Evolutionary conservation across 208 protist genomes (phyloP).

Genomic region (Novymonas esmeraldas): DNA sequence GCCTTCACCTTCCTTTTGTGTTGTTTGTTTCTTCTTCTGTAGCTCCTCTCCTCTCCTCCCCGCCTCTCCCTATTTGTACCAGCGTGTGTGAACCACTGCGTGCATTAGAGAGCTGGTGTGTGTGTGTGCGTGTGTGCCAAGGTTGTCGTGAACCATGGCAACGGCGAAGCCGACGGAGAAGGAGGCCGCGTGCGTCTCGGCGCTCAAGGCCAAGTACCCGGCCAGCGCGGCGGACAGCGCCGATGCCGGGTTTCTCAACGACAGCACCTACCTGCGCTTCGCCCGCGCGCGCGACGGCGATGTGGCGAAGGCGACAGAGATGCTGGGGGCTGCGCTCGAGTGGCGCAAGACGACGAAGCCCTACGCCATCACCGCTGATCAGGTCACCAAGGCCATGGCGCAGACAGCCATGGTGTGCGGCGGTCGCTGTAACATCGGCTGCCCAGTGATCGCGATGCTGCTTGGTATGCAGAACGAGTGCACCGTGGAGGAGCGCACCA

Average conservation of each 20-base stretch:
- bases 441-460: slow-evolving; percentile 61
- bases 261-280: slow-evolving; percentile 70
- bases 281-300: slow-evolving; percentile 51
- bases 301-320: slow-evolving; percentile 37
- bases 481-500: slow-evolving; percentile 45
- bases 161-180: slow-evolving; percentile 23
- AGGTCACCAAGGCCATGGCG: slow-evolving; percentile 44
- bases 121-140: too few relatives aligned
- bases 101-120: too few relatives aligned
- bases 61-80: too few relatives aligned
- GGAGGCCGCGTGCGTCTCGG: slow-evolving; percentile 47
- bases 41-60: not conserved
- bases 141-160: slow-evolving; percentile 26
- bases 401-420: slow-evolving; percentile 46
- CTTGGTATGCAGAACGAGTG: slow-evolving; percentile 56
- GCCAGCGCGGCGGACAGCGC: slow-evolving; percentile 22
- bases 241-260: slow-evolving; percentile 54
- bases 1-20: not conserved
- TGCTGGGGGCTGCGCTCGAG: slow-evolving; percentile 47
- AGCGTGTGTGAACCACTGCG: too few relatives aligned
- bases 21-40: too few relatives aligned
- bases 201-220: slow-evolving; percentile 42
- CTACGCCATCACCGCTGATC: slow-evolving; percentile 42
- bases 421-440: slow-evolving; percentile 41
- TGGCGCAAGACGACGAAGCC: slow-evolving; percentile 62